These are phyloP conservation scores for Maudiozyma saulgeensis DNA, from an alignment of 805 yeast genomes.

Conservation along the genomic window DNA sequence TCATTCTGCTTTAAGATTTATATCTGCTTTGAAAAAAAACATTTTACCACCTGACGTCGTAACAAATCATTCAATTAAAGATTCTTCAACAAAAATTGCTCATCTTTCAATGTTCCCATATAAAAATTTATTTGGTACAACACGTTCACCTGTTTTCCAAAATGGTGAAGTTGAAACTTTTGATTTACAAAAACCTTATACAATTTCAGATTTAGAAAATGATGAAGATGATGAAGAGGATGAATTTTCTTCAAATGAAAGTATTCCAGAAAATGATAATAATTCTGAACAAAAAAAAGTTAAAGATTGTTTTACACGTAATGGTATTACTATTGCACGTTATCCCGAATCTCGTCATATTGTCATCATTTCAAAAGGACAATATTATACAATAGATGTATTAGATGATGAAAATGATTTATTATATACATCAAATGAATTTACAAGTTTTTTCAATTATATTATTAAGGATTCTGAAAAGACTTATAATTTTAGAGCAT, in stretches of 20 bases:
- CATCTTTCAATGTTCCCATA: slow-evolving; percentile 64
- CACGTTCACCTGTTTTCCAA: slow-evolving; percentile 41
- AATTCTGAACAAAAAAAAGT: neutral
- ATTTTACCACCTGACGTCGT: slow-evolving; percentile 44
- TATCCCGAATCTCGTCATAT: slow-evolving; percentile 61
- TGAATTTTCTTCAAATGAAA: neutral
- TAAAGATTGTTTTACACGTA: slow-evolving; percentile 13
- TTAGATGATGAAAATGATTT: slow-evolving; percentile 58
- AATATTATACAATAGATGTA: slow-evolving; percentile 82
- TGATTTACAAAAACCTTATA: slow-evolving; percentile 36
- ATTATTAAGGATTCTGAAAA: slow-evolving; percentile 60
- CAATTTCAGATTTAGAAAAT: slow-evolving; percentile 32
- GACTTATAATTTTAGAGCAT: slow-evolving; percentile 51
- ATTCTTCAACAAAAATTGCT: slow-evolving; percentile 15
- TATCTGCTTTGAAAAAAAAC: slow-evolving; percentile 46
- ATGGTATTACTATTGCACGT: slow-evolving; percentile 67
- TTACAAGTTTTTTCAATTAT: slow-evolving; percentile 53
- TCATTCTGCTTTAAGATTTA: slow-evolving; percentile 57
- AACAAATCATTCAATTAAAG: slow-evolving; percentile 1
- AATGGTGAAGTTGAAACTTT: slow-evolving; percentile 24
- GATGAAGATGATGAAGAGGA: slow-evolving; percentile 4
- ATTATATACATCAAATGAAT: slow-evolving; percentile 55
- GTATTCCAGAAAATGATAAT: neutral
- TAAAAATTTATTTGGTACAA: slow-evolving; percentile 56
- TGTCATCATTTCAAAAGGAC: slow-evolving; percentile 68